phyloP scores from a whole-genome alignment of 75 land plant species.

The Isoetes taiwanensis region DNA sequence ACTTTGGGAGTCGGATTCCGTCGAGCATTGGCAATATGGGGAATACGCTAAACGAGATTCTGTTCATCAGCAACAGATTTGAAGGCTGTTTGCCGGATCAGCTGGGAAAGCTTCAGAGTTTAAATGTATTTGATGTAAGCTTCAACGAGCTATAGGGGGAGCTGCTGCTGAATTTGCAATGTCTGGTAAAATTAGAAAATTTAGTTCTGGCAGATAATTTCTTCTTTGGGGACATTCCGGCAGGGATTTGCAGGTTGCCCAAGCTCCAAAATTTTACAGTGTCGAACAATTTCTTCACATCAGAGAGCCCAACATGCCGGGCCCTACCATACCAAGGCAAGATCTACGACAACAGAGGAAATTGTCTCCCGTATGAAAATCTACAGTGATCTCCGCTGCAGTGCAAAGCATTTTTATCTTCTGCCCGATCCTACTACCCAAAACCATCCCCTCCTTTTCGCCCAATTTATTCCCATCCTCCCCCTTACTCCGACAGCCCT shows the following conservation, averaged over 20 bases:
- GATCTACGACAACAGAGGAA: constrained; percentile 1
- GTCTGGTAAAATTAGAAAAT: not conserved
- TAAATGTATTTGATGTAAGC: constrained; percentile 2
- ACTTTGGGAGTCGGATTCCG: not conserved
- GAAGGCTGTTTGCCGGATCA: not conserved
- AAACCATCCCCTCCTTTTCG: no score
- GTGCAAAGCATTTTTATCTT: not conserved
- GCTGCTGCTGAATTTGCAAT: not conserved
- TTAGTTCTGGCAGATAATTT: not conserved
- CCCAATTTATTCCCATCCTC: no score
- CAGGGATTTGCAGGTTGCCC: not conserved
- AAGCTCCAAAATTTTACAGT: not conserved
- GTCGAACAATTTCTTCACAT: not conserved
- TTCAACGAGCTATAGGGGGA: not conserved
- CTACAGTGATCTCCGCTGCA: not conserved
- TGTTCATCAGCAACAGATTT: not conserved
- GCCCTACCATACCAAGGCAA: not conserved
- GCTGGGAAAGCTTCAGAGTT: not conserved
- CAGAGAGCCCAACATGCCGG: not conserved
- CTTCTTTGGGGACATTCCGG: not conserved
- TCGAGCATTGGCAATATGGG: constrained; percentile 1
- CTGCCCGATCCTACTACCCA: not conserved
- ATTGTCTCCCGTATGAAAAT: not conserved
- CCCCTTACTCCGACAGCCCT: no score
- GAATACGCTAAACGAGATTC: not conserved